These are phyloP conservation scores for Vickermania ingenoplastis DNA, from an alignment of 208 protist genomes.

Conservation along the genomic window DNA sequence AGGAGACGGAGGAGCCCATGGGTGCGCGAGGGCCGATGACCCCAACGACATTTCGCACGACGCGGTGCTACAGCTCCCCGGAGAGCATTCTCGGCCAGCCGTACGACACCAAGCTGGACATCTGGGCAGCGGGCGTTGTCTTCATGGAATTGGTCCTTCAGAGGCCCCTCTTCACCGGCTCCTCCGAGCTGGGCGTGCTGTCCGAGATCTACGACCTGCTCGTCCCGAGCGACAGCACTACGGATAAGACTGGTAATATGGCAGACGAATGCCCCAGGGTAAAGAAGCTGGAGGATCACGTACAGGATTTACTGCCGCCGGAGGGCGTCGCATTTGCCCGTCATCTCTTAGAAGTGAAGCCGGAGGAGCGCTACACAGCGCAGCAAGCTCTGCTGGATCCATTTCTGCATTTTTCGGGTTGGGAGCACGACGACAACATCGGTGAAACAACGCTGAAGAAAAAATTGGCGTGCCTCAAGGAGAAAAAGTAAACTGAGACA, in stretches of 20 bases:
- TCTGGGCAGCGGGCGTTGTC: constrained; percentile 79
- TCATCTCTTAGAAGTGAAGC: constrained; percentile 48
- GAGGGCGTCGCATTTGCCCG: constrained; percentile 64
- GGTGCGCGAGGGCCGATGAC: constrained; percentile 26
- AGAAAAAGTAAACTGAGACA: not conserved
- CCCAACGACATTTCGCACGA: constrained; percentile 64
- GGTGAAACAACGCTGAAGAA: constrained; percentile 25
- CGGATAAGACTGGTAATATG: too few species aligned
- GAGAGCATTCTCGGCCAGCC: constrained; percentile 65
- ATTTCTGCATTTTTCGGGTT: constrained; percentile 25
- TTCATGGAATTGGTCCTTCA: constrained; percentile 81
- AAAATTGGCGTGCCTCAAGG: not conserved
- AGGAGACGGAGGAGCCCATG: not conserved
- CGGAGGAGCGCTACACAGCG: constrained; percentile 41
- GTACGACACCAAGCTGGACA: constrained; percentile 58
- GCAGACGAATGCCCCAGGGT: too few species aligned
- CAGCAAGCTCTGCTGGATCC: constrained; percentile 53
- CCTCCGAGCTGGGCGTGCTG: constrained; percentile 67
- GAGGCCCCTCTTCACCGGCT: constrained; percentile 51
- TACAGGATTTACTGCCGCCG: constrained; percentile 16
- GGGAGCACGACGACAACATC: constrained; percentile 18
- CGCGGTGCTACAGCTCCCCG: constrained; percentile 77
- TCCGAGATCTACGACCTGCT: constrained; percentile 77
- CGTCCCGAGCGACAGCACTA: not conserved
- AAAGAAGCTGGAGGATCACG: not conserved